Evolutionary conservation across 2,329 filamentous ascomycete species (phyloP), one percentile per base, ranked within the genome.

Genomic region (Neonectria neomacrospora): DNA sequence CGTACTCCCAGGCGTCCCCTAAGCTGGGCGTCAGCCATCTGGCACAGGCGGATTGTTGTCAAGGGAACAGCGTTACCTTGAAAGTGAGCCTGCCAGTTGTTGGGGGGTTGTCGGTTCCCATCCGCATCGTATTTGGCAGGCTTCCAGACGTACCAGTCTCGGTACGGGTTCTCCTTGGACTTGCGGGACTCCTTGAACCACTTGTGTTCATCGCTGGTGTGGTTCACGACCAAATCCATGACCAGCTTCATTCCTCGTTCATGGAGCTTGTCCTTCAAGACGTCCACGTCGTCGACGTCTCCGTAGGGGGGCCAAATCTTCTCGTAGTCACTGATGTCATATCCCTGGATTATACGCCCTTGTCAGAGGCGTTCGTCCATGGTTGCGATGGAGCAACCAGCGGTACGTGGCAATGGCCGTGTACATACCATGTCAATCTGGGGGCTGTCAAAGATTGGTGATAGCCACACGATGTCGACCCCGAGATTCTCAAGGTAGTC

Each of bases 171-270:
- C 63, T 82, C 77, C 69, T 83, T 87, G 28, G 81, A 83, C 64
- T 81, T 83, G 55, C 83, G 79, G 18, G 85, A 85, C 67, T 87
- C 81, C 48, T 82, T 77, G 75, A 89, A 89, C 86, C 86, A 89
- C 34, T 80, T 77, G 67, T 88, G 86, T 73, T 88, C 79, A 65
- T 83, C 77, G 45, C 77, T 81, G 1, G 90, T 93, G 74, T 94
- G 91, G 66, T 93, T 93, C 56, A 92, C 86, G 1, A 93, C 91
- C 10, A 93, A 78, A 71, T 93, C 91, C 68, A 93, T 84, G 22
- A 93, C 83, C 11, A 93, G 79, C 73, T 88, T 90, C 85, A 93
- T 91, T 2, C 83, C 86, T 2, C 88, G 80, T 32, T 83, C 75
- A 63, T 92, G 89, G 26, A 88, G 84, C 23, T 83, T 84, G 51